These are phyloP conservation scores for Cladosporium sp. DNA, from an alignment of 2,329 filamentous ascomycete species.

Conservation along the genomic window DNA sequence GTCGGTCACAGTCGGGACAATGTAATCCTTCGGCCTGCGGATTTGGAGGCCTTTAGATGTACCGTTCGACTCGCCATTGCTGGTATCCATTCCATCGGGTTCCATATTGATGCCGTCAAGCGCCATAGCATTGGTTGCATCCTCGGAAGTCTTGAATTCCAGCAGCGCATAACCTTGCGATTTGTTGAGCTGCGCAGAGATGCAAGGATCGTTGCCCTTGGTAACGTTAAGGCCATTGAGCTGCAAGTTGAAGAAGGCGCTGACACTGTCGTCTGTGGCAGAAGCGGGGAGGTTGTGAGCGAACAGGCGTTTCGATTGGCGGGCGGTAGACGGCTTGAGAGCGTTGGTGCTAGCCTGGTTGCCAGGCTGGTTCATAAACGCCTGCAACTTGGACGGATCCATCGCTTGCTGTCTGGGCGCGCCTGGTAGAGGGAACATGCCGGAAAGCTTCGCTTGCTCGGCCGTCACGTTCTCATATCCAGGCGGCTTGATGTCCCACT, in stretches of 20 bases:
- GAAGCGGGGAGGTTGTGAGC: constrained; percentile 73
- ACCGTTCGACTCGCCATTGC: constrained; percentile 51
- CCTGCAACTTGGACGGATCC: constrained; percentile 88
- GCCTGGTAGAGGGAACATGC: constrained; percentile 97
- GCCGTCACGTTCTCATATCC: constrained; percentile 98
- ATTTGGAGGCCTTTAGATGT: constrained; percentile 62
- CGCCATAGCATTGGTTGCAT: constrained; percentile 86
- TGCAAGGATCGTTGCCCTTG: constrained; percentile 75
- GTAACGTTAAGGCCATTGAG: constrained; percentile 95
- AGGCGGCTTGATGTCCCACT: constrained; percentile 99
- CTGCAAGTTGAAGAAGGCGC: constrained; percentile 91
- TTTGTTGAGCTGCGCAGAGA: constrained; percentile 73
- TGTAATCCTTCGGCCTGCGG: constrained; percentile 91
- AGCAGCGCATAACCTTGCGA: constrained; percentile 78
- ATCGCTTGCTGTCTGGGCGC: constrained; percentile 92
- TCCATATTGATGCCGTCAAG: constrained; percentile 87
- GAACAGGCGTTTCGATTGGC: constrained; percentile 89
- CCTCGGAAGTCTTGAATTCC: constrained; percentile 82
- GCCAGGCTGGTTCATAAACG: constrained; percentile 87
- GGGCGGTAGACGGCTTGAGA: constrained; percentile 85
- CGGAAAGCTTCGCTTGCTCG: constrained; percentile 95
- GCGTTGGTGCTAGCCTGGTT: constrained; percentile 67
- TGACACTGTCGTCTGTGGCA: constrained; percentile 69
- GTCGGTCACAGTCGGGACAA: constrained; percentile 75
- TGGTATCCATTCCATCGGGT: constrained; percentile 50